Percentiles rank a stretch among this genome's conserved stretches.
Evolutionary conservation across 805 yeast species (phyloP).

Genomic region (Pichia eremophila): DNA sequence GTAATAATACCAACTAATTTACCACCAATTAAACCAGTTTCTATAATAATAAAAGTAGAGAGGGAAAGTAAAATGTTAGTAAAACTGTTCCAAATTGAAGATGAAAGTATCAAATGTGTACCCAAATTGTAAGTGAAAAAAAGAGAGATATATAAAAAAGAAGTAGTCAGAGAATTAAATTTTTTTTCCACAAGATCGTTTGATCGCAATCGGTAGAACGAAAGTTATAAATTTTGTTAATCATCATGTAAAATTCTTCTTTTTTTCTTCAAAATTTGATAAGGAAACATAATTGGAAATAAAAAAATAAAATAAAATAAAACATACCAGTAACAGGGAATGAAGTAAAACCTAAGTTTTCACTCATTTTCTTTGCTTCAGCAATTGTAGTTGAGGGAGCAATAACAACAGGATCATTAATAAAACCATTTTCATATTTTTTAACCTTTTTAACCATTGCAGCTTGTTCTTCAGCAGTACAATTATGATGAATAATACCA

Average conservation of each 20-base stretch:
- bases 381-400: constrained; percentile 69
- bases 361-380: constrained; percentile 66
- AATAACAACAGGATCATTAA: constrained; percentile 85
- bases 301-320: neutral
- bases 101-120: no score
- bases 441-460: constrained; percentile 96
- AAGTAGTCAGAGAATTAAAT: constrained; percentile 29
- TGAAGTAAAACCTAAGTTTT: constrained; percentile 81
- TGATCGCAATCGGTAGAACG: constrained; percentile 98
- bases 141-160: no score
- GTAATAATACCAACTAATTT: constrained; percentile 93
- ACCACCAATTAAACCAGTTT: constrained; percentile 76
- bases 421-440: constrained; percentile 96
- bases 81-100: neutral
- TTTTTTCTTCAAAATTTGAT: neutral
- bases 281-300: neutral
- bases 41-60: constrained; percentile 31
- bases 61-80: constrained; percentile 4
- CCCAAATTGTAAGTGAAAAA: no score
- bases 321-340: constrained; percentile 99
- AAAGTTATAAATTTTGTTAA: constrained; percentile 62
- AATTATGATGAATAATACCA: constrained; percentile 97
- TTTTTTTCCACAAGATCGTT: constrained; percentile 89
- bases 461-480: constrained; percentile 94
- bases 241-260: constrained; percentile 38